These are phyloP conservation scores for Podospora comata DNA, from an alignment of 495 filamentous ascomycete genomes.

Conservation along the genomic window DNA sequence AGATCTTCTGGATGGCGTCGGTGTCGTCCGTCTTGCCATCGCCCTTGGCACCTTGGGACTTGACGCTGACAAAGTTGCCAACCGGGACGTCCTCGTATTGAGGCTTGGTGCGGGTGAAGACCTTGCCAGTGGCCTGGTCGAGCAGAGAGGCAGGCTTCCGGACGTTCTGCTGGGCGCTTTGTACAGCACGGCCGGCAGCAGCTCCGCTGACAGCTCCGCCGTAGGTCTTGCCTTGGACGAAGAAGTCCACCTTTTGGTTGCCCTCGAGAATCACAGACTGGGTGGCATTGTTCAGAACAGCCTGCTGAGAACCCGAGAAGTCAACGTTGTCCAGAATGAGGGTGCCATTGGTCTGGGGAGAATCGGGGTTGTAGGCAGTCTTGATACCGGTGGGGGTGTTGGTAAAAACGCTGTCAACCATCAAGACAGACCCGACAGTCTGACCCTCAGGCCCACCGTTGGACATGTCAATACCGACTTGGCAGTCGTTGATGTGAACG, in stretches of 20 bases:
- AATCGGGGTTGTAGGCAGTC: constrained; percentile 65
- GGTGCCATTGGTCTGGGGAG: constrained; percentile 67
- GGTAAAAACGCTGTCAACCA: constrained; percentile 75
- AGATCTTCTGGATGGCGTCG: constrained; percentile 63
- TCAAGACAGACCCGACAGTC: constrained; percentile 73
- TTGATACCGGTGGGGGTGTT: constrained; percentile 70
- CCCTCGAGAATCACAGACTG: constrained; percentile 63
- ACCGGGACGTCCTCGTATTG: constrained; percentile 64
- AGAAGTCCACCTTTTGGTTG: constrained; percentile 66
- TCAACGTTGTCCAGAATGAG: constrained; percentile 85
- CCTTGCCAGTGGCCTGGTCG: constrained; percentile 43
- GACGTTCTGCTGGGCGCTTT: constrained; percentile 49
- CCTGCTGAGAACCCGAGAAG: constrained; percentile 54
- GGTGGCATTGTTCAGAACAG: constrained; percentile 55
- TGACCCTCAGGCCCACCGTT: constrained; percentile 56
- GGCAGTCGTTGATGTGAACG: constrained; percentile 66
- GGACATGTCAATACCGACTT: constrained; percentile 60
- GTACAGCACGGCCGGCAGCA: constrained; percentile 43
- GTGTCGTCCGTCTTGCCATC: constrained; percentile 71
- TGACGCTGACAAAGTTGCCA: constrained; percentile 69
- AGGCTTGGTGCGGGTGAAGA: constrained; percentile 68
- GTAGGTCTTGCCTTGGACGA: constrained; percentile 73
- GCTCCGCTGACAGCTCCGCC: constrained; percentile 35
- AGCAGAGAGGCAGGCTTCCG: constrained; percentile 60
- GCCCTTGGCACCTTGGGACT: constrained; percentile 72